Evolutionary conservation across 2,329 filamentous ascomycete species (phyloP).

Genomic region (Peltaster fructicola): DNA sequence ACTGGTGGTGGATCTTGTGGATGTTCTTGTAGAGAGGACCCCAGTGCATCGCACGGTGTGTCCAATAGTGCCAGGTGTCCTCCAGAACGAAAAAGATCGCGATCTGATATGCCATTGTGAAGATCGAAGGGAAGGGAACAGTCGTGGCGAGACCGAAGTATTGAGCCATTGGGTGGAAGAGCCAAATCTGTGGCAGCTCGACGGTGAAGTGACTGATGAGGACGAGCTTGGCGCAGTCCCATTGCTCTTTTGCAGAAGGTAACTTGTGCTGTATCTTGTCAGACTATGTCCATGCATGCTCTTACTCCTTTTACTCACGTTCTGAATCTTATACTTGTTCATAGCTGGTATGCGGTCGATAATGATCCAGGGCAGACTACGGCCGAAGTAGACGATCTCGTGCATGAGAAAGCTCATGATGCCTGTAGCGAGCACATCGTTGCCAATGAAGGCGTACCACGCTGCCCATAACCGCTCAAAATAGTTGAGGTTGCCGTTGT

Average conservation of each 20-base stretch:
- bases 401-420: slow-evolving; percentile 97
- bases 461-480: slow-evolving; percentile 81
- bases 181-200: slow-evolving; percentile 95
- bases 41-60: slow-evolving; percentile 82
- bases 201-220: slow-evolving; percentile 93
- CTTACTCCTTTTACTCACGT: slow-evolving; percentile 33
- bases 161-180: slow-evolving; percentile 93
- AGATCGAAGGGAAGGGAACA: slow-evolving; percentile 72
- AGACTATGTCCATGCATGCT: slow-evolving; percentile 1
- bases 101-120: slow-evolving; percentile 83
- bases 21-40: slow-evolving; percentile 89
- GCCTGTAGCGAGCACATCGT: slow-evolving; percentile 87
- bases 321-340: slow-evolving; percentile 88
- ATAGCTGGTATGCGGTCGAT: slow-evolving; percentile 78
- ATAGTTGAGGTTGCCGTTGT: slow-evolving; percentile 74
- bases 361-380: slow-evolving; percentile 78
- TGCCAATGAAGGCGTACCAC: slow-evolving; percentile 97
- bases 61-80: slow-evolving; percentile 97
- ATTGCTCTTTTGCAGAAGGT: slow-evolving; percentile 83
- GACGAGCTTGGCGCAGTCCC: slow-evolving; percentile 82
- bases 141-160: slow-evolving; percentile 76
- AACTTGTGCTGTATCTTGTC: slow-evolving; percentile 47
- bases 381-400: slow-evolving; percentile 86
- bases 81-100: slow-evolving; percentile 88
- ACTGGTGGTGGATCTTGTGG: slow-evolving; percentile 98